These are phyloP conservation scores for Podospora comata DNA, from an alignment of 495 filamentous ascomycete species.

Conservation along the genomic window DNA sequence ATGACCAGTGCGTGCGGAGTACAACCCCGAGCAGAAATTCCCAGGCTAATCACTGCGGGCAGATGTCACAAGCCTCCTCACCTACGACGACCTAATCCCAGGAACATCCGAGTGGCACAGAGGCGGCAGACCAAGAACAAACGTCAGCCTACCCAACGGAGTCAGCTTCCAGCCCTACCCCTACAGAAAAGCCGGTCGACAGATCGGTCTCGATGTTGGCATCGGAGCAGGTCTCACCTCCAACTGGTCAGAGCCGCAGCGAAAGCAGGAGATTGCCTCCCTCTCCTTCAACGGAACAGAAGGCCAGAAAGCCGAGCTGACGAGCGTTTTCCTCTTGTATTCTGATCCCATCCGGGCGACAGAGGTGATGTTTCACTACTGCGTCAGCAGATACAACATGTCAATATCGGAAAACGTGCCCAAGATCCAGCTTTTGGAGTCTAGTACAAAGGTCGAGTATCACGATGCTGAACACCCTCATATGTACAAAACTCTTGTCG, in stretches of 20 bases:
- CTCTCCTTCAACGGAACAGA: neutral
- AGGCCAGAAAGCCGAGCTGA: neutral
- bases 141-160: neutral
- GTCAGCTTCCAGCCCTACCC: neutral
- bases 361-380: constrained; percentile 1
- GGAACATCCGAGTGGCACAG: neutral
- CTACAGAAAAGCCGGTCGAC: neutral
- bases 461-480: neutral
- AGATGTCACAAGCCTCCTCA: constrained; percentile 1
- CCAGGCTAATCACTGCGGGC: neutral
- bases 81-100: neutral
- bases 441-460: neutral
- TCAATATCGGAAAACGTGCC: neutral
- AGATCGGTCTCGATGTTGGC: neutral
- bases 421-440: neutral
- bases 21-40: neutral
- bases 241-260: neutral
- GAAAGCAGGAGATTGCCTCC: neutral
- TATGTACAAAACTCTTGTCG: neutral
- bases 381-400: constrained; percentile 2
- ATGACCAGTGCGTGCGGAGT: neutral
- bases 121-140: neutral
- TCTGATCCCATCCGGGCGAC: neutral
- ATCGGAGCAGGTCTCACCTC: neutral
- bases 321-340: neutral